These are phyloP conservation scores for Dactylella cylindrospora DNA, from an alignment of 2,329 filamentous ascomycete species.

Conservation along the genomic window DNA sequence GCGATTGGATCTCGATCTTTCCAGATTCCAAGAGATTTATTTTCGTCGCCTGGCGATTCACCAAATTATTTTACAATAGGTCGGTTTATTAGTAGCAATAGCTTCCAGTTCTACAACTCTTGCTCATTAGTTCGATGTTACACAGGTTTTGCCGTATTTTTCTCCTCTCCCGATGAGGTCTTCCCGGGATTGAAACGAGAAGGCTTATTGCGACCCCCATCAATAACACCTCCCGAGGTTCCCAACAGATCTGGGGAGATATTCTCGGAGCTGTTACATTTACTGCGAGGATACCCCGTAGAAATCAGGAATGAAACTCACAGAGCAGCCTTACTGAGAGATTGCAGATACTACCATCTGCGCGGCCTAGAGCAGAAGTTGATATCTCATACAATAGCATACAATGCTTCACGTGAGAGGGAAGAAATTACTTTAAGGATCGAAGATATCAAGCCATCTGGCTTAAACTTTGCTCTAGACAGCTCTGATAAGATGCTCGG, in stretches of 20 bases:
- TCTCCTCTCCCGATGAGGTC: constrained; percentile 73
- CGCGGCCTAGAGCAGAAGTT: constrained; percentile 87
- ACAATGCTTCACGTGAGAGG: constrained; percentile 68
- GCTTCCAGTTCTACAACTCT: background rate
- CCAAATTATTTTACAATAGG: constrained; percentile 95
- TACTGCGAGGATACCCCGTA: constrained; percentile 81
- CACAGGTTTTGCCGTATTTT: constrained; percentile 66
- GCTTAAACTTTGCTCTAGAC: constrained; percentile 67
- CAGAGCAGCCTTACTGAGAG: constrained; percentile 73
- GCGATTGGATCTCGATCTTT: constrained; percentile 85
- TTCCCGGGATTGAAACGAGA: constrained; percentile 82
- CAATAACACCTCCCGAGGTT: constrained; percentile 78
- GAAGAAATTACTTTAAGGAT: constrained; percentile 77
- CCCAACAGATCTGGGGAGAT: constrained; percentile 78
- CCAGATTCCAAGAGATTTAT: constrained; percentile 84
- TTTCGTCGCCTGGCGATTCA: constrained; percentile 80
- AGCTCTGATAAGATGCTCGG: constrained; percentile 51
- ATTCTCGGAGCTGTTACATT: constrained; percentile 77
- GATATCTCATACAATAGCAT: constrained; percentile 73
- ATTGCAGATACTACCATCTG: constrained; percentile 90
- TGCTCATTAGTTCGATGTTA: background rate
- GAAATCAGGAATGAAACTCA: constrained; percentile 75
- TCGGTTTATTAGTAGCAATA: no score
- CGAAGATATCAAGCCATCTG: constrained; percentile 85
- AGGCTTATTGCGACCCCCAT: constrained; percentile 78